Conservation (phyloP, 2,329 filamentous ascomycete species). For the Nakataea oryzae region DNA sequence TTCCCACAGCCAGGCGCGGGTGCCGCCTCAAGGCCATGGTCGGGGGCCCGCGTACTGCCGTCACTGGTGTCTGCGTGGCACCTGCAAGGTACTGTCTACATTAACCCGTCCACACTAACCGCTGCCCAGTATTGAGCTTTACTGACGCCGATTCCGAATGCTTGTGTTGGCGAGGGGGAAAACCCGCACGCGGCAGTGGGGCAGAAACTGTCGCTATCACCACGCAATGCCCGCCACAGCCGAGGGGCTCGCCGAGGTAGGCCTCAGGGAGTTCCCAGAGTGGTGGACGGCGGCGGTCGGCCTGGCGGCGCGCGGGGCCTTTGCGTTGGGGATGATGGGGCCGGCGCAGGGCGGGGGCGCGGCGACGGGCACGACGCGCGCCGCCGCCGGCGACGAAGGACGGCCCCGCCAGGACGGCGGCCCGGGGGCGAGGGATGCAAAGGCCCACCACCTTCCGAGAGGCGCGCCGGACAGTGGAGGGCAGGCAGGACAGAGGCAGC, state of each 20-base stretch:
- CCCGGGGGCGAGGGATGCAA: no score
- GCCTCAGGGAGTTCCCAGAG: slow-evolving; percentile 27
- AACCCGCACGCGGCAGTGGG: slow-evolving; percentile 21
- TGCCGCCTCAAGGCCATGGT: neutral
- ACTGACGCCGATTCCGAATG: no score
- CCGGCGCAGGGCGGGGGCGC: no score
- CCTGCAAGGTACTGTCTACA: slow-evolving; percentile 16
- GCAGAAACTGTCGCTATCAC: slow-evolving; percentile 27
- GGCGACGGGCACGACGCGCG: neutral
- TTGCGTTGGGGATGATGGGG: neutral
- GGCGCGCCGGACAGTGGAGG: no score
- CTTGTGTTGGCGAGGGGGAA: neutral
- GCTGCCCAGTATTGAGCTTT: no score
- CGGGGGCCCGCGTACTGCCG: slow-evolving; percentile 22
- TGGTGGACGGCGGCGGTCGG: slow-evolving; percentile 25
- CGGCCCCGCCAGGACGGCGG: neutral
- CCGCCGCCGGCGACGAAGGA: neutral
- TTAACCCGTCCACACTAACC: no score
- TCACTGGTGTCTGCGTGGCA: slow-evolving; percentile 37
- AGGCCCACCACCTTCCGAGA: no score
- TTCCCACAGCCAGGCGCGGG: neutral
- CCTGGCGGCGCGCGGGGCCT: neutral
- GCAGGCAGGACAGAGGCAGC: no score
- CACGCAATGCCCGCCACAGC: slow-evolving; percentile 36
- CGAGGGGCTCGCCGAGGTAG: slow-evolving; percentile 28